phyloP scores from a whole-genome alignment of 192 early-diverging fungal genomes.

The Umbelopsis sp. region DNA sequence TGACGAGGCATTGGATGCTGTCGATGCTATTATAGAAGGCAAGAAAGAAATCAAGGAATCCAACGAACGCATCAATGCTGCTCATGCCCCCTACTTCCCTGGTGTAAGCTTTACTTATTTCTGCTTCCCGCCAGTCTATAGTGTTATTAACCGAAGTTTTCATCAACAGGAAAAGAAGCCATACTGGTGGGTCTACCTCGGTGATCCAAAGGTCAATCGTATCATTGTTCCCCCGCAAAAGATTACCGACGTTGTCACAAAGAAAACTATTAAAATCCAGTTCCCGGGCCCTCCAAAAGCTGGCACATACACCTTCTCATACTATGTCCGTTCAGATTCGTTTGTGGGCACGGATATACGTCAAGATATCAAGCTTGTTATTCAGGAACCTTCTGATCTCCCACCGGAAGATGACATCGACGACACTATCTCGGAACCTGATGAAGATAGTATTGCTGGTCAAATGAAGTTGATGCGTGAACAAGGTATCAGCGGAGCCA shows the following conservation, averaged over 20 bases:
- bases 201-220: slow-evolving; percentile 80
- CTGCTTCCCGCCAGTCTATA: too few relatives aligned
- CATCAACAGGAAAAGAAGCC: slow-evolving; percentile 64
- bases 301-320: slow-evolving; percentile 79
- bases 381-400: slow-evolving; percentile 69
- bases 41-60: slow-evolving; percentile 33
- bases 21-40: slow-evolving; percentile 36
- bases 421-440: slow-evolving; percentile 96
- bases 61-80: slow-evolving; percentile 31
- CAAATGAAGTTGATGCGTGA: slow-evolving; percentile 91
- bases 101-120: slow-evolving; percentile 37
- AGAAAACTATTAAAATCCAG: slow-evolving; percentile 73
- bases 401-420: slow-evolving; percentile 79
- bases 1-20: slow-evolving; percentile 29
- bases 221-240: slow-evolving; percentile 80
- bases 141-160: neutral
- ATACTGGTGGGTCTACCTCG: slow-evolving; percentile 92
- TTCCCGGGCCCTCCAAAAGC: slow-evolving; percentile 93
- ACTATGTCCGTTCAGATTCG: slow-evolving; percentile 89
- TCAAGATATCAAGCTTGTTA: slow-evolving; percentile 76
- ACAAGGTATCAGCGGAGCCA: slow-evolving; percentile 61
- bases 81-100: slow-evolving; percentile 73
- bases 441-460: slow-evolving; percentile 93
- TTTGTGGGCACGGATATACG: slow-evolving; percentile 81
- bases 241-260: slow-evolving; percentile 71